phyloP scores from a whole-genome alignment of 2,329 filamentous ascomycete species.

The Claviceps humidiphila region DNA sequence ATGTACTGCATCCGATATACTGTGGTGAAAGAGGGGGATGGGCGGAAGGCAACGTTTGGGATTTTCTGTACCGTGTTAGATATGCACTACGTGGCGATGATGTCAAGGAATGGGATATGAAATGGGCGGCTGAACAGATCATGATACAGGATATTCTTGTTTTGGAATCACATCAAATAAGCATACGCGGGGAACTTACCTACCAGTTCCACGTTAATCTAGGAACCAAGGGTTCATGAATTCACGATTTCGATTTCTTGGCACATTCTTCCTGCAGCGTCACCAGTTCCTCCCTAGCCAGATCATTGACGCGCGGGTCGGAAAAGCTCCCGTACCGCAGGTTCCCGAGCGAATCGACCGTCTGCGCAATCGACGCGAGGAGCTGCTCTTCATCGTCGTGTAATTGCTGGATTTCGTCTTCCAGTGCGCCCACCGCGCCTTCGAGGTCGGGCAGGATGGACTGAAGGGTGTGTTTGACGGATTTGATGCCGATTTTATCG shows the following conservation, averaged over 20 bases:
- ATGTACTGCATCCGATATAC: background rate
- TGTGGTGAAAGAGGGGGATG: background rate
- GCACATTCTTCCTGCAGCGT: slow-evolving; percentile 46
- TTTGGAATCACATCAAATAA: background rate
- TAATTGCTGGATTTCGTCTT: slow-evolving; percentile 52
- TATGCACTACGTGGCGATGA: background rate
- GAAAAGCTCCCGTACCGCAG: slow-evolving; percentile 66
- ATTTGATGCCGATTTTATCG: slow-evolving; percentile 27
- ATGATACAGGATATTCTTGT: background rate
- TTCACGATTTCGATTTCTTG: slow-evolving; percentile 18
- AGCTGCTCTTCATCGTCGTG: slow-evolving; percentile 51
- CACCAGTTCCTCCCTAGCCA: slow-evolving; percentile 54
- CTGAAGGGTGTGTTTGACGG: slow-evolving; percentile 43
- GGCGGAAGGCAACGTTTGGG: background rate
- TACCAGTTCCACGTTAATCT: background rate
- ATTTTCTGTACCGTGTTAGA: background rate
- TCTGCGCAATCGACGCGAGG: slow-evolving; percentile 47
- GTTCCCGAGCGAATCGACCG: slow-evolving; percentile 64
- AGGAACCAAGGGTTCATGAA: background rate
- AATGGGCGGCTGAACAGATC: background rate
- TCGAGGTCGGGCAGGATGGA: slow-evolving; percentile 59
- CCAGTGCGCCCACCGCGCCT: slow-evolving; percentile 48
- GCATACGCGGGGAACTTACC: background rate
- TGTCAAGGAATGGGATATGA: background rate
- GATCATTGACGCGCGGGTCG: slow-evolving; percentile 47